Conservation (phyloP, 2,329 filamentous ascomycete species). For the Mariannaea elegans region DNA sequence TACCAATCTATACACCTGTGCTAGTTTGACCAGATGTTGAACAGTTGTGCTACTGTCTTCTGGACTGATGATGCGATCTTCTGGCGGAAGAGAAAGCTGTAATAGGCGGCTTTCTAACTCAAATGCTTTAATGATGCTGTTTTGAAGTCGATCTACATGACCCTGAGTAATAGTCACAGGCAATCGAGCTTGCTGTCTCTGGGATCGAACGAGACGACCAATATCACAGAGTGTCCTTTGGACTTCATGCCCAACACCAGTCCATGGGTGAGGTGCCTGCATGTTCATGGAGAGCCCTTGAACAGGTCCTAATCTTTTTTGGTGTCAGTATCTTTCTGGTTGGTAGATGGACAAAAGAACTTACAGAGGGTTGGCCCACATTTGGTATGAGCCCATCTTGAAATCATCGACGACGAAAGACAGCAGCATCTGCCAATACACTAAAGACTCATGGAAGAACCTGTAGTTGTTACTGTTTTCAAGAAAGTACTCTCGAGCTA, state of each 20-base stretch:
- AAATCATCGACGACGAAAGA: constrained; percentile 26
- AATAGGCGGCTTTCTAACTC: constrained; percentile 22
- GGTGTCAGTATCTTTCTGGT: background rate
- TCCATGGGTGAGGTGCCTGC: constrained; percentile 25
- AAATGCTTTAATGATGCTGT: constrained; percentile 13
- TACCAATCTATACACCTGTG: constrained; percentile 18
- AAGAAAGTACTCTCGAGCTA: background rate
- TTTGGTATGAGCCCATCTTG: constrained; percentile 5
- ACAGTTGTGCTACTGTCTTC: constrained; percentile 21
- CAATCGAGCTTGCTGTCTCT: constrained; percentile 17
- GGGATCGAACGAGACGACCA: constrained; percentile 20
- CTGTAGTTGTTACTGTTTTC: constrained; percentile 17
- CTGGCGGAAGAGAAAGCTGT: constrained; percentile 4
- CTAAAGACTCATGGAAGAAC: constrained; percentile 23
- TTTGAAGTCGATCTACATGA: constrained; percentile 22
- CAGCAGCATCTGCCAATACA: constrained; percentile 28
- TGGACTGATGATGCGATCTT: constrained; percentile 18
- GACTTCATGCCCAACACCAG: constrained; percentile 23
- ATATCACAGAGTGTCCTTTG: constrained; percentile 16
- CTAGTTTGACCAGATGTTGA: constrained; percentile 18
- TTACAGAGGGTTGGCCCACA: constrained; percentile 11
- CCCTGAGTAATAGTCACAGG: constrained; percentile 1
- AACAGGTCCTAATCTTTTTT: constrained; percentile 1
- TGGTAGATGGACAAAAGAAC: background rate
- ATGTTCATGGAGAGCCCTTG: background rate